These are phyloP conservation scores for Phytopythium oedochilum DNA, from an alignment of 352 stramenopile genomes.

Conservation along the genomic window DNA sequence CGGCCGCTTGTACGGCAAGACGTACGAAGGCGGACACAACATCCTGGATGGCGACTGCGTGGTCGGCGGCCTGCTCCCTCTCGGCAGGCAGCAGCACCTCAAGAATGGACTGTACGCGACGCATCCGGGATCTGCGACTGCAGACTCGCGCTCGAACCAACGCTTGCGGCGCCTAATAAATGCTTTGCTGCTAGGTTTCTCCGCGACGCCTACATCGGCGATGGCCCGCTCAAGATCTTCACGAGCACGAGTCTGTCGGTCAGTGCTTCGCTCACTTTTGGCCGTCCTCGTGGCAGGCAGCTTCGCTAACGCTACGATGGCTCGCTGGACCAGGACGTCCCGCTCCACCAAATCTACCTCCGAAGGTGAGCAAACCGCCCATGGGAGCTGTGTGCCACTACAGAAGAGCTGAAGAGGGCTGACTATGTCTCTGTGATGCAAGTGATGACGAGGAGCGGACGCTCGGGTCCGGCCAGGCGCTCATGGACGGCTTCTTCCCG, in stretches of 20 bases:
- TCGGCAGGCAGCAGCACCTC: constrained; percentile 77
- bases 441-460: constrained; percentile 85
- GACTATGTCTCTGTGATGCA: not conserved
- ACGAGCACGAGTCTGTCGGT: constrained; percentile 58
- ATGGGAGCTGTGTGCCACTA: not conserved
- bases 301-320: not conserved
- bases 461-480: constrained; percentile 72
- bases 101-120: constrained; percentile 52
- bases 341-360: constrained; percentile 60
- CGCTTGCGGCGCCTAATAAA: not conserved
- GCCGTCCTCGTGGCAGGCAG: no score
- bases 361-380: constrained; percentile 22
- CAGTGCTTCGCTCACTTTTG: constrained; percentile 6
- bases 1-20: constrained; percentile 75
- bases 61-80: constrained; percentile 62
- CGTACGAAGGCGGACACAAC: constrained; percentile 71
- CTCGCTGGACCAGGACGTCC: constrained; percentile 22
- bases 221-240: constrained; percentile 70
- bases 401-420: no score
- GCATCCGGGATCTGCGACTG: not conserved
- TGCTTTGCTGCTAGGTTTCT: constrained; percentile 37
- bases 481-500: constrained; percentile 79
- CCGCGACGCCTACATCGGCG: constrained; percentile 68
- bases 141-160: not conserved
- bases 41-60: constrained; percentile 73